Conservation (phyloP, 1,284 basidiomycete species). For the Vanrija pseudolonga region DNA sequence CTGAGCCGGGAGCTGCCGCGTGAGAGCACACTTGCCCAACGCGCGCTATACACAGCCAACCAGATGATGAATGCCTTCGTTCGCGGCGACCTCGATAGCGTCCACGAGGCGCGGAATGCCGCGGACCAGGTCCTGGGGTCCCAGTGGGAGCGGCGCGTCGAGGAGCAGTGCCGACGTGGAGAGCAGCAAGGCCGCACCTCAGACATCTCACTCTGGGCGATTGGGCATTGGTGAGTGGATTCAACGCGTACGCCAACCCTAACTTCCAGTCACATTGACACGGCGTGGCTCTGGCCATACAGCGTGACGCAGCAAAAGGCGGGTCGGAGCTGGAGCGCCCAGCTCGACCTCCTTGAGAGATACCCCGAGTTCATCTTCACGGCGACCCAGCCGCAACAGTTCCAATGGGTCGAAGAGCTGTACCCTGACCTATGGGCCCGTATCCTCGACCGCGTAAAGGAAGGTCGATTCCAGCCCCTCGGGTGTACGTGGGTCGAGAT, state of each 20-base stretch:
- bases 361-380: slow-evolving; percentile 90
- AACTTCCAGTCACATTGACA: slow-evolving; percentile 59
- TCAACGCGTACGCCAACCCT: not conserved
- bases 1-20: slow-evolving; percentile 56
- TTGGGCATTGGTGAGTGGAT: slow-evolving; percentile 23
- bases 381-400: slow-evolving; percentile 83
- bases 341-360: slow-evolving; percentile 83
- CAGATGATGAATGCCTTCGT: slow-evolving; percentile 81
- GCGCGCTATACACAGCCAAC: slow-evolving; percentile 58
- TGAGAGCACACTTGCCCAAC: slow-evolving; percentile 54
- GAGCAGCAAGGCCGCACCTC: not conserved
- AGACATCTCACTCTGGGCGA: slow-evolving; percentile 18
- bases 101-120: not conserved
- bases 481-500: slow-evolving; percentile 58
- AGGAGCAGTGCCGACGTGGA: not conserved
- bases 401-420: slow-evolving; percentile 82
- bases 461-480: slow-evolving; percentile 53
- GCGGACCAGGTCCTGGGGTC: not conserved
- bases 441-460: slow-evolving; percentile 66
- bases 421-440: slow-evolving; percentile 72
- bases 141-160: not conserved
- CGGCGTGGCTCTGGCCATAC: slow-evolving; percentile 82
- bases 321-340: slow-evolving; percentile 81
- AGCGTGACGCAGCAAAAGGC: slow-evolving; percentile 88
- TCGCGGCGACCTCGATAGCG: not conserved